Base-by-base conservation (phyloP, 495 filamentous ascomycete species). In the Trichocladium antarcticum region DNA sequence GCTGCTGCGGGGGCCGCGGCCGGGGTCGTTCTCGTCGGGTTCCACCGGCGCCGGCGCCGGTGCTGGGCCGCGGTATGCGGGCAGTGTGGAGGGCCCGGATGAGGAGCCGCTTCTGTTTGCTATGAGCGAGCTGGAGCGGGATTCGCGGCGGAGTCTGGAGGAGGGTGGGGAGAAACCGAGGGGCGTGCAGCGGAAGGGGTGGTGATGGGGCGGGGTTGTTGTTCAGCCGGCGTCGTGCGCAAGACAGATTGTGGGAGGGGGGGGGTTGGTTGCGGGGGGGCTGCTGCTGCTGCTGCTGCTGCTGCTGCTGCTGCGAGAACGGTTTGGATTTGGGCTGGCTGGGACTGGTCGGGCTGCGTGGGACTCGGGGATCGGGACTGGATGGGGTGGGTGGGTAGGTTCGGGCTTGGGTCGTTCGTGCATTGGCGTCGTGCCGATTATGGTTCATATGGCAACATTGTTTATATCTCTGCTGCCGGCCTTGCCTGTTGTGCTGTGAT, bases 21-120 rank as follows among this genome's bases (percentile, higher is more conserved):
- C 19, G 50, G 61, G 42, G 47, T 59, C 20, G 60, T 61, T 61
- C 21, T 57, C 59, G 9, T 56, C 41, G 41, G 45, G 6, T 41
- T 49, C 72, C 27, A 76, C 77, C 34, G 77, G 70, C n/a, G n/a
- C n/a, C n/a, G n/a, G n/a, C n/a, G n/a, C n/a, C n/a, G n/a, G n/a
- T n/a, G n/a, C n/a, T n/a, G n/a, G n/a, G n/a, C n/a, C n/a, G 32
- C 71, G 69, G 24, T 76, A 75, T 49, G 49, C 24, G 17, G 72
- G 71, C 45, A 78, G 78, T 11, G 67, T 73, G 40, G 69, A 70
- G 9, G 75, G 74, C 1, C 56, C 63, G 37, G 87, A 93, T 46
- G 87, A 89, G 15, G 88, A 95, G 64, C 83, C 83, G 21, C 65
- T 95, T 9, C 66, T 93, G 15, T 94, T 95, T 58, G 83, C 84